These are phyloP conservation scores for Fusarium protoensiforme DNA, from an alignment of 2,329 filamentous ascomycete species.

Conservation along the genomic window DNA sequence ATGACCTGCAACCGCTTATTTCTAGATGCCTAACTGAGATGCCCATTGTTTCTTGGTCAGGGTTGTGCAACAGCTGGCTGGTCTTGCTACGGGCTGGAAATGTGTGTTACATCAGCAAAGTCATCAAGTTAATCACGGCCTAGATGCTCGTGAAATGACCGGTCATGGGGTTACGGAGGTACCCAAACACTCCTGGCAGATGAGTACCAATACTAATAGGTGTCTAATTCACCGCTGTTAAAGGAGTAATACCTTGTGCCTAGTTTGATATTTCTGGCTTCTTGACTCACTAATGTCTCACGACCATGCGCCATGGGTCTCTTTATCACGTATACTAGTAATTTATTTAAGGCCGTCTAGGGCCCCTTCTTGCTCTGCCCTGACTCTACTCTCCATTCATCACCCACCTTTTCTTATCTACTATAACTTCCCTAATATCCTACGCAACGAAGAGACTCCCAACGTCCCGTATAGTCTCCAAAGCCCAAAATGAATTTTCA, in stretches of 20 bases:
- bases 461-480: no score
- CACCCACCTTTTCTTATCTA: no score
- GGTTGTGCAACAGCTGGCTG: background rate
- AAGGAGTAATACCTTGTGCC: background rate
- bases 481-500: background rate
- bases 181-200: background rate
- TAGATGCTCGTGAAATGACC: background rate
- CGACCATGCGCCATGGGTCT: background rate
- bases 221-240: background rate
- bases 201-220: background rate
- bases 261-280: background rate
- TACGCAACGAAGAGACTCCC: no score
- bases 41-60: background rate
- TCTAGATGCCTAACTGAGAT: background rate
- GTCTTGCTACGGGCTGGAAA: background rate
- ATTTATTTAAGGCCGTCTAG: background rate
- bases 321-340: background rate
- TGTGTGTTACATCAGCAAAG: background rate
- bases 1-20: background rate
- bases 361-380: no score
- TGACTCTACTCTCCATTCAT: no score
- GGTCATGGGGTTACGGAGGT: background rate
- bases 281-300: background rate
- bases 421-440: no score
- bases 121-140: background rate